Percentiles rank a stretch among this genome's conserved stretches.
phyloP scores from a whole-genome alignment of 2,329 filamentous ascomycete genomes.

The Phaeophleospora eucalypticola region DNA sequence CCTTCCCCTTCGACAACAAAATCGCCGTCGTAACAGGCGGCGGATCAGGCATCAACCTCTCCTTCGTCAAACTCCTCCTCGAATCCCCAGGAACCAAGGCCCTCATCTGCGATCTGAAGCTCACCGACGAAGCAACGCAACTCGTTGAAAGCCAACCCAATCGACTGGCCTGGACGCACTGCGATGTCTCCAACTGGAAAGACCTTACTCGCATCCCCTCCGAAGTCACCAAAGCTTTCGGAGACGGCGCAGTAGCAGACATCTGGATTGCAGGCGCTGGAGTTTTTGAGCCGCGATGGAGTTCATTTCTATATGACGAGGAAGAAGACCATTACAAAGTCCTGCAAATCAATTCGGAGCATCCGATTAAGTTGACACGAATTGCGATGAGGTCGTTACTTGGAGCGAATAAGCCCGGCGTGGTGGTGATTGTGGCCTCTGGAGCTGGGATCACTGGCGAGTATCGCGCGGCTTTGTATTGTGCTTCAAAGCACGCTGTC shows the following conservation, averaged over 20 bases:
- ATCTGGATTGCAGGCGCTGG: slow-evolving; percentile 38
- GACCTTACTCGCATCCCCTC: slow-evolving; percentile 29
- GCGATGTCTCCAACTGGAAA: slow-evolving; percentile 33
- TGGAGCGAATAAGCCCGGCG: slow-evolving; percentile 33
- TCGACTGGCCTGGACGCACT: slow-evolving; percentile 22
- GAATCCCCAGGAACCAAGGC: slow-evolving; percentile 24
- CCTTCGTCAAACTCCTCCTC: slow-evolving; percentile 20
- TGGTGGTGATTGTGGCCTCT: slow-evolving; percentile 33
- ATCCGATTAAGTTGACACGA: slow-evolving; percentile 39
- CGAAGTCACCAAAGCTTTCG: slow-evolving; percentile 24
- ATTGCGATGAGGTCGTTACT: slow-evolving; percentile 35
- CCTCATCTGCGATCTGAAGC: slow-evolving; percentile 35
- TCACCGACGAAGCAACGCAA: slow-evolving; percentile 29
- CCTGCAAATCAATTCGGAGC: slow-evolving; percentile 36
- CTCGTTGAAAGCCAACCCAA: slow-evolving; percentile 20
- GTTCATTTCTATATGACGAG: slow-evolving; percentile 37
- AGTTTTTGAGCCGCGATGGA: slow-evolving; percentile 37
- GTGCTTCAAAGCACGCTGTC: slow-evolving; percentile 38
- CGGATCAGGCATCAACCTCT: slow-evolving; percentile 25
- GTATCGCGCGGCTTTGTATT: slow-evolving; percentile 35
- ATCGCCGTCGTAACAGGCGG: slow-evolving; percentile 27
- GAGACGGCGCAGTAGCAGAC: slow-evolving; percentile 33
- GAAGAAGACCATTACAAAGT: slow-evolving; percentile 33
- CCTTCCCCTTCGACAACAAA: slow-evolving; percentile 22
- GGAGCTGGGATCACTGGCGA: slow-evolving; percentile 31